A percentile compares a stretch with the other conserved stretches of the same genome.
Conservation (phyloP, 371 early-diverging fungal genomes). For the Mycotypha africana region DNA sequence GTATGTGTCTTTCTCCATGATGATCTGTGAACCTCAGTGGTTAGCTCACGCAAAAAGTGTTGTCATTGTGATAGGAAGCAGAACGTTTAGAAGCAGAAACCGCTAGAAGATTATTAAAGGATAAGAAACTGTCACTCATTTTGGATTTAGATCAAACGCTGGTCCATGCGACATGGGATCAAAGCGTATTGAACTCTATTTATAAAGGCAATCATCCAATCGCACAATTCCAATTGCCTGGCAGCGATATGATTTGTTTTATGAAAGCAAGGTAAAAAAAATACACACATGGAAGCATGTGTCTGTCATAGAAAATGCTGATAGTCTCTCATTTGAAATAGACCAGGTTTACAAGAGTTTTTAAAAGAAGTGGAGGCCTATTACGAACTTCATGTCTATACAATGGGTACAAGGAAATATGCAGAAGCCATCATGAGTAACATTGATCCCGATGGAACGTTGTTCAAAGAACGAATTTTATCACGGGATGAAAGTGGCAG, state of each 20-base stretch:
- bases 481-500: conserved; percentile 95
- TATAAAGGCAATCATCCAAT: conserved; percentile 71
- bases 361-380: conserved; percentile 59
- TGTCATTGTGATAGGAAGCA: conserved; percentile 63
- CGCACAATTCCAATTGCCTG: conserved; percentile 68
- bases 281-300: too few relatives aligned
- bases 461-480: conserved; percentile 91
- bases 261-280: conserved; percentile 66
- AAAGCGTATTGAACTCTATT: conserved; percentile 55
- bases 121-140: conserved; percentile 86
- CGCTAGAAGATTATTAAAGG: conserved; percentile 57
- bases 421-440: conserved; percentile 85
- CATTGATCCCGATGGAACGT: conserved; percentile 80
- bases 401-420: conserved; percentile 97
- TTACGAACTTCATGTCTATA: conserved; percentile 98
- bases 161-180: conserved; percentile 93
- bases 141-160: conserved; percentile 99
- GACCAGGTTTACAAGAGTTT: conserved; percentile 81
- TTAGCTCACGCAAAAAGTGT: too few relatives aligned
- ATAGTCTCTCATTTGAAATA: conserved; percentile 14
- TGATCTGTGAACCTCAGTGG: too few relatives aligned
- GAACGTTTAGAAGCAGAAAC: conserved; percentile 70
- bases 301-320: background rate
- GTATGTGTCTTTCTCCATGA: background rate
- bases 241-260: conserved; percentile 66